These are phyloP conservation scores for Ceriops tagal DNA, from an alignment of 345 rosid genomes.

Conservation along the genomic window DNA sequence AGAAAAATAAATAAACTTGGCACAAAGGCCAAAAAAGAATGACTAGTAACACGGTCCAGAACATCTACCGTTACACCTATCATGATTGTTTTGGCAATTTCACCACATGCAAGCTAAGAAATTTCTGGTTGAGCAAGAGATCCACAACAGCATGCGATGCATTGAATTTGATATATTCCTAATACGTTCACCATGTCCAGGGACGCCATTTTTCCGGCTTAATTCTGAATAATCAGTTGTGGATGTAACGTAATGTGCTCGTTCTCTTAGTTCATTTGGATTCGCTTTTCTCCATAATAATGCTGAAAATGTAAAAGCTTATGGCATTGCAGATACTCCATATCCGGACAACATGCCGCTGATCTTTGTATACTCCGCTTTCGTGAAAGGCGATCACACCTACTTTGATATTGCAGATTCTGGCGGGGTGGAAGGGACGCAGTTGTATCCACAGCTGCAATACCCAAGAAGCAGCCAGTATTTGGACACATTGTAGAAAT, in stretches of 20 bases:
- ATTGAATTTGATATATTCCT: neutral
- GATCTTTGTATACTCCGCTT: constrained; percentile 51
- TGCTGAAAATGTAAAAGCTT: neutral
- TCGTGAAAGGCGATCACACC: constrained; percentile 58
- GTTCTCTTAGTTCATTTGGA: neutral
- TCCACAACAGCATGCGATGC: neutral
- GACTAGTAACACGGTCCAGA: too few species aligned
- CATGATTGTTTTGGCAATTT: too few species aligned
- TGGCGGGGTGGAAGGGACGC: constrained; percentile 44
- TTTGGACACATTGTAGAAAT: constrained; percentile 34
- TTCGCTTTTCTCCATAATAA: neutral
- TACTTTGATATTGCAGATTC: constrained; percentile 38
- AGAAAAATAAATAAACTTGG: too few species aligned
- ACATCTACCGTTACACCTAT: too few species aligned
- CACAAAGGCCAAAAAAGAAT: too few species aligned
- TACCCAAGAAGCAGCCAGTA: constrained; percentile 42
- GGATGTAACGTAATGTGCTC: neutral
- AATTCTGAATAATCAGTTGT: too few species aligned
- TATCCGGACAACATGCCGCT: constrained; percentile 46
- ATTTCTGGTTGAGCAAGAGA: too few species aligned
- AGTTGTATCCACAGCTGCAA: constrained; percentile 47
- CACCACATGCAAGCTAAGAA: too few species aligned
- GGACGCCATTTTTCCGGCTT: too few species aligned
- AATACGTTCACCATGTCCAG: neutral
- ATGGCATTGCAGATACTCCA: constrained; percentile 46